Conservation (phyloP, 129 eudicot genomes). For the Flaveria brownii region DNA sequence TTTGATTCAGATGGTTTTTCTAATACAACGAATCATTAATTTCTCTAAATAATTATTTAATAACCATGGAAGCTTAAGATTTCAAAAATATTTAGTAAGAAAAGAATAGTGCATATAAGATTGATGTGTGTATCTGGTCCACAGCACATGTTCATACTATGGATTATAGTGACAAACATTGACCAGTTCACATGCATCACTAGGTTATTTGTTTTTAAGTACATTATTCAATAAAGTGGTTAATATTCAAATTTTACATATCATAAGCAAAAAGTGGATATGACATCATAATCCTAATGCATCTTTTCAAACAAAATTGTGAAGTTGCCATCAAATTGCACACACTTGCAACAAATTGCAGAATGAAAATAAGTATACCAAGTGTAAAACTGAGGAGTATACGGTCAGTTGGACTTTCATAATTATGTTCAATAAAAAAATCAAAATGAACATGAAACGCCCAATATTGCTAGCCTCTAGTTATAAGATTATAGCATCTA, state of each 20-base stretch:
- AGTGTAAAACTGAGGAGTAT: conserved; percentile 1
- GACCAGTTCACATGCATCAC: conserved; percentile 50
- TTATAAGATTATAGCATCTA: conserved; percentile 8
- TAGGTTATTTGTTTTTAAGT: conserved; percentile 31
- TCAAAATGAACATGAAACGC: background rate
- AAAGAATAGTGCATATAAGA: conserved; percentile 26
- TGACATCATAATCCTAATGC: conserved; percentile 26
- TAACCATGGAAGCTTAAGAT: conserved; percentile 15
- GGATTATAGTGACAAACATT: conserved; percentile 40
- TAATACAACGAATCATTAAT: conserved; percentile 5
- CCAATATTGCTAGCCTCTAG: background rate
- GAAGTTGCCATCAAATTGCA: conserved; percentile 20
- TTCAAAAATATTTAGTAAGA: conserved; percentile 23
- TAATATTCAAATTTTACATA: conserved; percentile 17
- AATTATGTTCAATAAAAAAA: background rate
- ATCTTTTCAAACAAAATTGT: conserved; percentile 8
- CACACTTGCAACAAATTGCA: conserved; percentile 18
- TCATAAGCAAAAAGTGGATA: conserved; percentile 28
- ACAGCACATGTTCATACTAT: conserved; percentile 42
- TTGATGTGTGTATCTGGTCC: conserved; percentile 38
- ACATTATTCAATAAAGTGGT: conserved; percentile 27
- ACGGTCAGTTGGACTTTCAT: background rate
- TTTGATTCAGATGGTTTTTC: conserved; percentile 11
- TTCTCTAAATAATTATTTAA: conserved; percentile 10
- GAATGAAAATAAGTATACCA: conserved; percentile 10